Percentiles rank a stretch among this genome's conserved stretches.
Conservation (phyloP, 768 basidiomycete species). For the Collybia mongolica region DNA sequence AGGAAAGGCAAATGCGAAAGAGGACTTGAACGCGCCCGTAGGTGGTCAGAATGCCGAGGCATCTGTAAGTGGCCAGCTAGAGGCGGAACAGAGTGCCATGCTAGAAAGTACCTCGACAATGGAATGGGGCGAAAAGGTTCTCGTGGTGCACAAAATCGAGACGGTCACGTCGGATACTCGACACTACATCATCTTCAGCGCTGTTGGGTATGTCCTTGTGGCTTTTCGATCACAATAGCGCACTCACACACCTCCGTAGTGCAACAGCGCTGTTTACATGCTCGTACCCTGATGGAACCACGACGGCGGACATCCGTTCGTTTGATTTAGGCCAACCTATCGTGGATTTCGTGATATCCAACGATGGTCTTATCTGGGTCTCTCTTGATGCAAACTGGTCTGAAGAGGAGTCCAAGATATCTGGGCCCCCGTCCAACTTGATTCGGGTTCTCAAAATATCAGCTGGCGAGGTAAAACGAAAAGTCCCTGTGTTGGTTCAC, state of each 20-base stretch:
- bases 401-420: conserved; percentile 1
- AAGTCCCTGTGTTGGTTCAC: neutral
- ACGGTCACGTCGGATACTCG: conserved; percentile 37
- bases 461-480: conserved; percentile 36
- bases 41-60: too few relatives aligned
- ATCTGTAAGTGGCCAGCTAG: neutral
- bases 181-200: conserved; percentile 59
- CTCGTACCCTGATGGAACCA: conserved; percentile 23
- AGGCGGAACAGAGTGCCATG: conserved; percentile 8
- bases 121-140: conserved; percentile 33
- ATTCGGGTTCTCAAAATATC: conserved; percentile 27
- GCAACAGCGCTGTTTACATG: conserved; percentile 65
- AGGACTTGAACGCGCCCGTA: too few relatives aligned
- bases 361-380: conserved; percentile 20
- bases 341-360: conserved; percentile 15
- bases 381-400: conserved; percentile 22
- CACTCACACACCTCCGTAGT: conserved; percentile 31
- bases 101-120: conserved; percentile 5
- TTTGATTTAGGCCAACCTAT: conserved; percentile 23
- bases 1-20: conserved; percentile 20
- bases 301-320: conserved; percentile 9
- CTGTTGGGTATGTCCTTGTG: conserved; percentile 58
- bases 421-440: conserved; percentile 2
- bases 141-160: conserved; percentile 59
- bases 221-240: neutral